These are phyloP conservation scores for Penstemon barbatus DNA, from an alignment of 257 asterid species.

Conservation along the genomic window DNA sequence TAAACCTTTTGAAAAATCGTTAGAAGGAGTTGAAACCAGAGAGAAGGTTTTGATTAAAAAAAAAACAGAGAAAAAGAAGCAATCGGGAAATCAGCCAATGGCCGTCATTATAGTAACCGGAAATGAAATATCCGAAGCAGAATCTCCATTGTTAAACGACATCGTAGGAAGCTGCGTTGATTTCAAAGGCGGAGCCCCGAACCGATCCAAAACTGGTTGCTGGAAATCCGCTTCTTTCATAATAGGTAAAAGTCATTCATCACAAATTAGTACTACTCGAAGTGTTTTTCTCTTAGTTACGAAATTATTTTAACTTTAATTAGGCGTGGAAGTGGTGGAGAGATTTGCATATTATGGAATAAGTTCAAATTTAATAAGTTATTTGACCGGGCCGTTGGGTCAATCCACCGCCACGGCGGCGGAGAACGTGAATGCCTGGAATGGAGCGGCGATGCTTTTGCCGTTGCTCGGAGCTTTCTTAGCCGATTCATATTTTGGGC, in stretches of 20 bases:
- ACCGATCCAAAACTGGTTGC: constrained; percentile 35
- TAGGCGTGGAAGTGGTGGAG: constrained; percentile 20
- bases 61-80: too few species aligned
- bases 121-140: too few species aligned
- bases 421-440: constrained; percentile 21
- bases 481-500: constrained; percentile 23
- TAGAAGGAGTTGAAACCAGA: too few species aligned
- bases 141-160: constrained; percentile 25
- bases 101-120: too few species aligned
- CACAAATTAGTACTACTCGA: too few species aligned
- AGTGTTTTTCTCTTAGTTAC: too few species aligned
- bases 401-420: constrained; percentile 26
- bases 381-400: constrained; percentile 23
- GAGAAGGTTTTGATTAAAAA: too few species aligned
- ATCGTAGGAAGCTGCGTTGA: constrained; percentile 28
- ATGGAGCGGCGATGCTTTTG: constrained; percentile 7
- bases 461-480: constrained; percentile 25
- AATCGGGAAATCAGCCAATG: too few species aligned
- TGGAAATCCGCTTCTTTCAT: constrained; percentile 45
- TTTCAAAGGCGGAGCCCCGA: constrained; percentile 29
- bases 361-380: constrained; percentile 17
- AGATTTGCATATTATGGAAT: constrained; percentile 23
- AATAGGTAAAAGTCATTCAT: constrained; percentile 23
- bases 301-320: background rate
- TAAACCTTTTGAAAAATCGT: too few species aligned